Base-by-base conservation (phyloP, 371 early-diverging fungal species). In the Apophysomyces sp. region DNA sequence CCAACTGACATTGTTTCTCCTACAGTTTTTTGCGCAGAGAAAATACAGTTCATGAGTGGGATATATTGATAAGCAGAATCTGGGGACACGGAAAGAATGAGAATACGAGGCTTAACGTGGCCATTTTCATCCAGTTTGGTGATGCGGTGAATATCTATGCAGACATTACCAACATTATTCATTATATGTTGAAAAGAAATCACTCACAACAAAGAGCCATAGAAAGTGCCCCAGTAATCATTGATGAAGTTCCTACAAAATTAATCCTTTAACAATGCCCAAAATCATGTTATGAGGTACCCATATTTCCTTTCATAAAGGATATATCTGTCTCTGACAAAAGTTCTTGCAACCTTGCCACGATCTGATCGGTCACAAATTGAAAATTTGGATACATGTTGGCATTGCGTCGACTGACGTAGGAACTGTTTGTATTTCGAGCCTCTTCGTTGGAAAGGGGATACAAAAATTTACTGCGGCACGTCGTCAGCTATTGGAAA, bases 21-120 rank as follows among this genome's bases (percentile, higher is more conserved):
- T 82, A 90, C 93, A 57, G 85, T 77, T 61, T 92, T 93, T 76
- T 98, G 97, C 1, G 97, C 97, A 0, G 97, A 91, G 72, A 98
- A 98, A 31, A 97, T 95, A 62, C 89, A 87, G 73, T 98, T 98
- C 98, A 98, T 98, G 55, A 94, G 83, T 6, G 95, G 86, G 39
- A 97, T 94, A 74, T 98, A 97, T 65, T 97, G 94, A 29, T 83
- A 79, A 2, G 98, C 85, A 2, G 88, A 78, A 68, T 97, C 98
- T 0, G 90, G 87, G 0, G 96, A 94, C 12, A 92, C 92, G 0
- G 95, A 93, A 9, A 97, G 57, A 0, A 94, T 82, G 9, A 97
- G 76, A 39, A 97, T 90, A 31, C 97, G 83, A n/a, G 95, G 85
- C 66, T 89, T 87, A 41, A 90, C 69, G 49, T 84, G 86, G 2